Evolutionary conservation across 1,284 basidiomycete species (phyloP).

Genomic region (Leucoagaricus sp.): DNA sequence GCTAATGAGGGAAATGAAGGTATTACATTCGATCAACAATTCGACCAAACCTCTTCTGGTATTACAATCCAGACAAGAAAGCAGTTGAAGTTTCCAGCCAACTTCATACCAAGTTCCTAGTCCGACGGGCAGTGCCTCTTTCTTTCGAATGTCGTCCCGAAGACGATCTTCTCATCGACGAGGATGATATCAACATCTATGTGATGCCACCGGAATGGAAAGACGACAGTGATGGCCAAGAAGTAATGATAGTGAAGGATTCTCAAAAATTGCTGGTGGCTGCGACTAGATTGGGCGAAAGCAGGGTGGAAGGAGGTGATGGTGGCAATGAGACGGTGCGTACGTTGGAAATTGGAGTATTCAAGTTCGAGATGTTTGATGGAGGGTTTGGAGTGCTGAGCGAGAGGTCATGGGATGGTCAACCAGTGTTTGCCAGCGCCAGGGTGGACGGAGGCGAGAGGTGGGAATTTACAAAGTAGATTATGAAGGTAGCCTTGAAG

Average conservation of each 20-base stretch:
- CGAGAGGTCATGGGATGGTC: not conserved
- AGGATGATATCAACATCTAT: not conserved
- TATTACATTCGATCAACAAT: not conserved
- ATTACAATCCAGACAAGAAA: not conserved
- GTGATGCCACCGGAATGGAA: not conserved
- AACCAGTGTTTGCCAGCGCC: not conserved
- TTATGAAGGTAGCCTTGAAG: no score
- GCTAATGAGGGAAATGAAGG: no score
- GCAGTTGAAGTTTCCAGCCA: not conserved
- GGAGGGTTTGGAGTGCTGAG: not conserved
- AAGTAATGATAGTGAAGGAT: not conserved
- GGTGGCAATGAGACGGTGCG: not conserved
- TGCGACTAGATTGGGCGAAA: not conserved
- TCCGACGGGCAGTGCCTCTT: not conserved
- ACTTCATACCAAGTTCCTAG: not conserved
- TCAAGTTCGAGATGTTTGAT: conserved; percentile 1
- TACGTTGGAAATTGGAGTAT: not conserved
- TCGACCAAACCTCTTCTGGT: not conserved
- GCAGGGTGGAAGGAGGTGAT: no score
- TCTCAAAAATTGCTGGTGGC: not conserved
- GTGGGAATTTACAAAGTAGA: conserved; percentile 4
- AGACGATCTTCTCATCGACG: not conserved
- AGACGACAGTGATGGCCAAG: not conserved
- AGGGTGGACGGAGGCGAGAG: not conserved
- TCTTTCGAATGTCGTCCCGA: not conserved